Base-by-base conservation (phyloP, 805 yeast species). In the Suhomyces vadensis region DNA sequence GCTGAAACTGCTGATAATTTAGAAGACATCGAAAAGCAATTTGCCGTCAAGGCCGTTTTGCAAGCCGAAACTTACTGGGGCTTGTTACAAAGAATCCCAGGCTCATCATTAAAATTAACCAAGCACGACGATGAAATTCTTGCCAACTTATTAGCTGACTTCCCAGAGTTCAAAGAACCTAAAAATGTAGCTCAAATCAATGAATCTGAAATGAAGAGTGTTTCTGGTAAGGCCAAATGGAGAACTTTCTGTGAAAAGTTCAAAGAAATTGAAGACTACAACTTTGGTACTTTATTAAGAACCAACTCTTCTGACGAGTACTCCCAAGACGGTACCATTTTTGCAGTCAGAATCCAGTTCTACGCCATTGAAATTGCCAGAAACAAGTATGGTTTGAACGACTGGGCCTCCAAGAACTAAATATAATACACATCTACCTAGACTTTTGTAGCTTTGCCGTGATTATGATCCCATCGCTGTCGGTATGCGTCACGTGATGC, bases 21-120 rank as follows among this genome's bases (percentile, higher is more conserved):
- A 57, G 98, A 92, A 68, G 96, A 89, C 57, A 89, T 94, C 59
- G 99, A 94, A 69, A 89, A 82, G 77, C 98, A 94, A 72, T 94
- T 94, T 61, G 98, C 99, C 33, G 99, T 94, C 47, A 88, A 86
- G 68, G 99, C 98, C 4, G 99, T 94, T 13, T 83, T 80, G 66
- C 98, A 94, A 65, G 94, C 96, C 46, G 95, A 89, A 61, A 84
- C 96, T 1, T 94, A 92, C 77, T 94, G 97, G 96, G 75, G 76
- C 38, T 66, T 94, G 46, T 69, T 94, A 43, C 77, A 78, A 46
- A 80, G 81, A 54, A 71, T 90, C 44, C 82, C 85, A 49, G 97
- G 95, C n/a, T 78, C 94, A 35, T 79, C 78, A 54, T 74, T 92
- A 51, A 85, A 81, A 61, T 73, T 87, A 48, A 85, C 94, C 39